These are phyloP conservation scores for Mycena polygramma DNA, from an alignment of 768 basidiomycete genomes.

Conservation along the genomic window DNA sequence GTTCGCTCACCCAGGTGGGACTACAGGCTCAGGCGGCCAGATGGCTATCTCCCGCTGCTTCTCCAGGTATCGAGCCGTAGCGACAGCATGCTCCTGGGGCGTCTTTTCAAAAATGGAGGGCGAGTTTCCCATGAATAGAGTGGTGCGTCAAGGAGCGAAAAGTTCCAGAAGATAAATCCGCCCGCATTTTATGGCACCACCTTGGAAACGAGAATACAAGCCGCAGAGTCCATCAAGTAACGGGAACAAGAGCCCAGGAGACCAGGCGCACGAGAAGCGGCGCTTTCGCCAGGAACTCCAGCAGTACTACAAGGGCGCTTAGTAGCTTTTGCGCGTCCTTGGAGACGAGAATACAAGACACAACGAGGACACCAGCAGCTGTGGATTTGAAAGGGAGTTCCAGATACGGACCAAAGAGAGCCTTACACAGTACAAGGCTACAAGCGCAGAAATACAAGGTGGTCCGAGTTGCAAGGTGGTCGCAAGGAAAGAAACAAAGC, in stretches of 20 bases:
- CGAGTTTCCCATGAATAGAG: constrained; percentile 13
- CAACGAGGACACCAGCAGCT: neutral
- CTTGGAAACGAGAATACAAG: constrained; percentile 14
- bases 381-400: too few species aligned
- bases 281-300: neutral
- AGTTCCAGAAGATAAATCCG: neutral
- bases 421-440: too few species aligned
- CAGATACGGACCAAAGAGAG: too few species aligned
- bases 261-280: too few species aligned
- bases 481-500: too few species aligned
- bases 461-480: too few species aligned
- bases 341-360: constrained; percentile 13
- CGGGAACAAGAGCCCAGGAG: too few species aligned
- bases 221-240: too few species aligned
- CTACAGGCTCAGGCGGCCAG: constrained; percentile 19
- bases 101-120: constrained; percentile 22
- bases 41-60: constrained; percentile 17
- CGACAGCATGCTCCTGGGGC: constrained; percentile 28
- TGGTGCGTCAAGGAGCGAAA: neutral
- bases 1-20: constrained; percentile 25
- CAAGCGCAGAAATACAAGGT: too few species aligned
- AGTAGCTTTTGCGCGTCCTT: too few species aligned
- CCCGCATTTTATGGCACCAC: neutral
- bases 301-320: neutral
- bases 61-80: constrained; percentile 15